A percentile compares a stretch with the other conserved stretches of the same genome.
These are phyloP conservation scores for Brassica hybrid DNA, from an alignment of 441 rosid species.

Conservation along the genomic window DNA sequence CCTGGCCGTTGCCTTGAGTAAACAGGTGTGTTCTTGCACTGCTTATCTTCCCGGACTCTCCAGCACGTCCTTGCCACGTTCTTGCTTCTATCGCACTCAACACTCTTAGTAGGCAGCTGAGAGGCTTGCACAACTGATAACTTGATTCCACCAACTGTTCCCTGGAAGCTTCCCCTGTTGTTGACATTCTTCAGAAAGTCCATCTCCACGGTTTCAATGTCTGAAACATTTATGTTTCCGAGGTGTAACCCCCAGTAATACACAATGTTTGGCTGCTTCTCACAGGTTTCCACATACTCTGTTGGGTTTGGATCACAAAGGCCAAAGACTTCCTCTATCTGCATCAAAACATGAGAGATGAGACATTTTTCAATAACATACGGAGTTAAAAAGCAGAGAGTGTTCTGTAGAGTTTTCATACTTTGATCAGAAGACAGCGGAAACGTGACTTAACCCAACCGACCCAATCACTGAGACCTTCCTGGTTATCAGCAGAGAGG, in stretches of 20 bases:
- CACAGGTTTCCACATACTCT: constrained; percentile 48
- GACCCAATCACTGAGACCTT: constrained; percentile 60
- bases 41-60: constrained; percentile 51
- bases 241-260: constrained; percentile 64
- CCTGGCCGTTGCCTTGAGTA: constrained; percentile 51
- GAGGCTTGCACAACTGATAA: constrained; percentile 54
- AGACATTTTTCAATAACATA: constrained; percentile 8
- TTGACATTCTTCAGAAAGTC: constrained; percentile 50
- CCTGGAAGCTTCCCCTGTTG: constrained; percentile 44
- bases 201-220: constrained; percentile 44
- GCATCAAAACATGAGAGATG: constrained; percentile 21
- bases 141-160: constrained; percentile 44
- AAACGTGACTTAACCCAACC: constrained; percentile 78
- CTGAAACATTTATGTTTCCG: constrained; percentile 35
- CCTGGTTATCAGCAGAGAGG: constrained; percentile 53
- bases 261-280: constrained; percentile 46
- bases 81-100: constrained; percentile 30
- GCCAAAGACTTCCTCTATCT: constrained; percentile 57
- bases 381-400: background rate
- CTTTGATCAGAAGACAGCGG: constrained; percentile 57
- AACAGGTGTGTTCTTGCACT: constrained; percentile 38
- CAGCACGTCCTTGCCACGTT: constrained; percentile 51
- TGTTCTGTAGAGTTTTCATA: background rate
- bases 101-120: constrained; percentile 47
- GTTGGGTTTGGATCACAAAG: constrained; percentile 59